phyloP scores from a whole-genome alignment of 805 yeast species.

The Saccharomycopsis oosterbeekiorum region DNA sequence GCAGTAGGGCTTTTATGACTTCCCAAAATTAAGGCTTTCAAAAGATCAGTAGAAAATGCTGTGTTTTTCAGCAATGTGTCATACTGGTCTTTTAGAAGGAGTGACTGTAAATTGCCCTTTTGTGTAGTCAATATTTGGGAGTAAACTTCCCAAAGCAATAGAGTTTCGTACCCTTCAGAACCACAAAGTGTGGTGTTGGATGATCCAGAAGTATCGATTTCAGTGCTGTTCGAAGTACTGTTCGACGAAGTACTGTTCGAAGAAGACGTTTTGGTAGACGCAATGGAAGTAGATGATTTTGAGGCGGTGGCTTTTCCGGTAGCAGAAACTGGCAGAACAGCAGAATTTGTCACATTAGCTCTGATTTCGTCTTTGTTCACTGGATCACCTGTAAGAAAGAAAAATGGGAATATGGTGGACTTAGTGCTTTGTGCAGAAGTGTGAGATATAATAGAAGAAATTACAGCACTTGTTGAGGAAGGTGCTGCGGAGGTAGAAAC shows the following conservation, averaged over 20 bases:
- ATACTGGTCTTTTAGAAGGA: not conserved
- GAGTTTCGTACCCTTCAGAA: not conserved
- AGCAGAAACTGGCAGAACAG: not conserved
- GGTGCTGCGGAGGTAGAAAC: not conserved
- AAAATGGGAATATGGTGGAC: not conserved
- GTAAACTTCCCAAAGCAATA: not conserved
- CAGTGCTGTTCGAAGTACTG: not conserved
- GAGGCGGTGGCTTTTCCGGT: not conserved
- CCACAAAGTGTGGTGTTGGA: not conserved
- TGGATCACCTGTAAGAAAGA: not conserved
- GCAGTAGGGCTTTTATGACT: not conserved
- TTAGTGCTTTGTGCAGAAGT: not conserved
- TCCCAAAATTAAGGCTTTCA: not conserved
- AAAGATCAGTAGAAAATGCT: not conserved
- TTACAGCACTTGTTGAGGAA: not conserved
- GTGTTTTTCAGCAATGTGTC: not conserved
- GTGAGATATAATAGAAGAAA: not conserved
- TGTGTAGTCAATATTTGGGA: not conserved
- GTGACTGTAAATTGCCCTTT: not conserved
- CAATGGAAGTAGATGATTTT: not conserved
- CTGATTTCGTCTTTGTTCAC: not conserved
- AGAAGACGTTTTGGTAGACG: not conserved
- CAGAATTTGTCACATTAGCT: not conserved
- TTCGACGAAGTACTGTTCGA: not conserved
- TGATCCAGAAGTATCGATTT: not conserved